Evolutionary conservation across 2,329 filamentous ascomycete genomes (phyloP), one percentile per base, ranked within the genome.

Genomic region (Penicillium sp.): DNA sequence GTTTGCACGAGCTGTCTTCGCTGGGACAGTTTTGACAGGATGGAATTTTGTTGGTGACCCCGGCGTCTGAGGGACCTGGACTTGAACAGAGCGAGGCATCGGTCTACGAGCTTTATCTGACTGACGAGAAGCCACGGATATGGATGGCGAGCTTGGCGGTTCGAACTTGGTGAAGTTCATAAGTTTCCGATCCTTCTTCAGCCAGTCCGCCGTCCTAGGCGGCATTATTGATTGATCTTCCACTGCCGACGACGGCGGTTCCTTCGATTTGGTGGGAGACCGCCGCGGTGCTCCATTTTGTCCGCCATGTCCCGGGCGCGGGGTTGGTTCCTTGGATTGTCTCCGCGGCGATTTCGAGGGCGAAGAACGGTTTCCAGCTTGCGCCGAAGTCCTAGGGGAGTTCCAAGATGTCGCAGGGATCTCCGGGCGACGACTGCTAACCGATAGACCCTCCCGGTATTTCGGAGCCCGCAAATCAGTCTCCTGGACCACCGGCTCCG

Each of bases 131-230:
- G 60, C 62, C 21, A 67, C 52, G 9, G 66, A 66, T 12, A 65
- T 56, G 15, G 73, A 73, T 15, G 73, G 73, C 3, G 73, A 75
- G 23, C 69, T 73, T 19, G 74, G 74, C 7, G 72, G 72, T n/a
- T 75, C 70, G 19, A 73, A 62, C 27, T 66, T 63, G n/a, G 60
- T 61, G 37, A 73, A 74, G 17, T 66, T 63, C 55, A 66, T 66
- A 12, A 59, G 63, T 21, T 60, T 67, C 10, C 65, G 61, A 35
- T 69, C 71, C 55, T 69, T 73, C 55, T 63, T 73, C 49, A 74
- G 48, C 72, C 72, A 74, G 6, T 60, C 55, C 15, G 46, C 49
- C 23, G 58, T 47, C 19, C 48, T 42, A 15, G 29, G 31, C 13
- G 21, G 37, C 17, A 45, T 50, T 7, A 57, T 56, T 10, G 60